These are phyloP conservation scores for Phtheirospermum japonicum DNA, from an alignment of 257 asterid genomes.

Conservation along the genomic window DNA sequence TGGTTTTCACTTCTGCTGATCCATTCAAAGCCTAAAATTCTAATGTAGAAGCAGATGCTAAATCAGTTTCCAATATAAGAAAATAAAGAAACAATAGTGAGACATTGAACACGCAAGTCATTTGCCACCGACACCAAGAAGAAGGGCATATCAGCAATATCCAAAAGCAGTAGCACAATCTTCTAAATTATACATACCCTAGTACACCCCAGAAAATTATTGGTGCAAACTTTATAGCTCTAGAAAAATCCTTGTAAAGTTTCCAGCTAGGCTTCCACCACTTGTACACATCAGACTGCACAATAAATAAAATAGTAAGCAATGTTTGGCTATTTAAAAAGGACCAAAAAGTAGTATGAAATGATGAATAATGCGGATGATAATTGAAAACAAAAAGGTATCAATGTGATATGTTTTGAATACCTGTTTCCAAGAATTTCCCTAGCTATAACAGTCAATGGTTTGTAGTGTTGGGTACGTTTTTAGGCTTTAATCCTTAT, in stretches of 20 bases:
- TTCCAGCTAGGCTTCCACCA: slow-evolving; percentile 96
- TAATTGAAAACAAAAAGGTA: neutral
- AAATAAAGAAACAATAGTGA: neutral
- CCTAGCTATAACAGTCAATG: too few relatives aligned
- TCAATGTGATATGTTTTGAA: neutral
- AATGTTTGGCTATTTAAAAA: neutral
- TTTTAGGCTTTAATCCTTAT: too few relatives aligned
- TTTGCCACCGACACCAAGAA: neutral
- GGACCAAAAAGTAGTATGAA: slow-evolving; percentile 4
- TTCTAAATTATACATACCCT: slow-evolving; percentile 56
- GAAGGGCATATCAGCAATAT: slow-evolving; percentile 15
- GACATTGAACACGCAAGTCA: slow-evolving; percentile 6
- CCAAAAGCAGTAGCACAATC: slow-evolving; percentile 9
- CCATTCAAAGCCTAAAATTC: slow-evolving; percentile 8
- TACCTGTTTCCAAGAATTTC: too few relatives aligned
- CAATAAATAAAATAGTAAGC: slow-evolving; percentile 29
- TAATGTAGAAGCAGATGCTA: slow-evolving; percentile 10
- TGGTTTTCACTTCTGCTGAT: neutral
- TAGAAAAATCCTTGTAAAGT: slow-evolving; percentile 55
- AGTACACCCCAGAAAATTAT: slow-evolving; percentile 83
- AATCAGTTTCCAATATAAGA: neutral
- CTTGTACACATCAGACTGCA: slow-evolving; percentile 72
- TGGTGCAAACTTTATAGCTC: slow-evolving; percentile 85
- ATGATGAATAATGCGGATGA: neutral
- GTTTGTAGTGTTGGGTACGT: too few relatives aligned